phyloP scores from a whole-genome alignment of 148 eudicot species.

The Silene uniflora region DNA sequence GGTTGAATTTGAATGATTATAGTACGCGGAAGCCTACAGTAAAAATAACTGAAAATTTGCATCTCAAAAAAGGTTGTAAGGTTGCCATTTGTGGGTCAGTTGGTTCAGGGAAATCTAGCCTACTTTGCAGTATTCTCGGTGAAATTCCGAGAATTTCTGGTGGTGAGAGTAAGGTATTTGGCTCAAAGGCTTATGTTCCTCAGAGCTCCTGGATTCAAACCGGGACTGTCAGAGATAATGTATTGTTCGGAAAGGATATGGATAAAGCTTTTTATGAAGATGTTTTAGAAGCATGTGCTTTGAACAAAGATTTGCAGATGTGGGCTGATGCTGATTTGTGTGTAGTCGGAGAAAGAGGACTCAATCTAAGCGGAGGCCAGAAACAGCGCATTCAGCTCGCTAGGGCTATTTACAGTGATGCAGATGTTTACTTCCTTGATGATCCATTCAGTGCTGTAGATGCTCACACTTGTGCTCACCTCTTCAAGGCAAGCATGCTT shows the following conservation, averaged over 20 bases:
- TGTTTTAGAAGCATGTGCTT: slow-evolving; percentile 74
- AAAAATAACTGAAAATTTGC: slow-evolving; percentile 46
- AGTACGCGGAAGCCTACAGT: slow-evolving; percentile 34
- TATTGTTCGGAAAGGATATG: slow-evolving; percentile 78
- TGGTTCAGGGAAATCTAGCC: slow-evolving; percentile 88
- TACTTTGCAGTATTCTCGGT: slow-evolving; percentile 74
- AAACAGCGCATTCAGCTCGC: slow-evolving; percentile 91
- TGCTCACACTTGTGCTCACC: slow-evolving; percentile 88
- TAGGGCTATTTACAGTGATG: slow-evolving; percentile 66
- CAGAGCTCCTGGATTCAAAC: slow-evolving; percentile 95
- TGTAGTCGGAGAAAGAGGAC: slow-evolving; percentile 80
- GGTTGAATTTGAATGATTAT: slow-evolving; percentile 24
- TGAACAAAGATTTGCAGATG: slow-evolving; percentile 64
- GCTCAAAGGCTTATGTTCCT: slow-evolving; percentile 78
- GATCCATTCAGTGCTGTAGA: slow-evolving; percentile 99
- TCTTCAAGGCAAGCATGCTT: slow-evolving; percentile 58
- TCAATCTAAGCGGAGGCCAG: slow-evolving; percentile 90
- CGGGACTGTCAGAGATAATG: slow-evolving; percentile 78
- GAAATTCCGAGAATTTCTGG: slow-evolving; percentile 78
- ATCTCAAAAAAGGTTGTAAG: slow-evolving; percentile 55
- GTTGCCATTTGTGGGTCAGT: slow-evolving; percentile 91
- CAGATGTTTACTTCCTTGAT: slow-evolving; percentile 82
- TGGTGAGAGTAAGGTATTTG: slow-evolving; percentile 48
- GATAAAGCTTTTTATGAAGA: slow-evolving; percentile 49
- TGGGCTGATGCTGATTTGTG: slow-evolving; percentile 79